Base-by-base conservation (phyloP, 805 yeast species). In the Wickerhamiella siamensis region DNA sequence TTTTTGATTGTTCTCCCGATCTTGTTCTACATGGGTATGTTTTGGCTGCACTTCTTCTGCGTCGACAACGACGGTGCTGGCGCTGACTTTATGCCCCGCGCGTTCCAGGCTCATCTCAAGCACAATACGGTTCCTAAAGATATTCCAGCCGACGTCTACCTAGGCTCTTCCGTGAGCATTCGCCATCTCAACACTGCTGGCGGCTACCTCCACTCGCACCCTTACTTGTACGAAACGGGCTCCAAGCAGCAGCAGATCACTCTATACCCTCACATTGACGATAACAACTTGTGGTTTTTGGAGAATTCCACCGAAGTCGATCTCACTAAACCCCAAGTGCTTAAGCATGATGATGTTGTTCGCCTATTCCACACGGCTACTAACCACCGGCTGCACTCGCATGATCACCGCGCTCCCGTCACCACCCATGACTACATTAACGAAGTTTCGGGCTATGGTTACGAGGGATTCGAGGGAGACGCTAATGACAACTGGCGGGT, bases 171-270 rank as follows among this genome's bases (percentile, higher is more conserved):
- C 0, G 68, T 88, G 19, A 72, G 82, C 16, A 48, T 88, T 26
- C 77, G 88, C 48, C 95, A 88, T 58, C 55, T 62, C 21, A 69
- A 72, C 42, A 74, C 83, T 1, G 55, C 75, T 41, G 94, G 91
- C 17, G 78, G 78, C 1, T 88, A 83, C 57, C 63, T 88, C 47
- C 94, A 84, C 58, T 81, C 97, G 2, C 96, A 87, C 58, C 56
- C 61, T 17, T 72, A 66, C 39, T 62, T 63, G 33, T 91, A 87
- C 59, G 97, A 97, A 32, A 67, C 86, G 51, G 79, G 97, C 58
- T 91, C 91, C 56, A 95, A 87, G 46, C 96, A 91, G 45, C 97
- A 91, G 66, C 95, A 87, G 64, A 94, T 91, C 36, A 86, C 96
- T 3, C 79, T 83, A 52, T 62, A 66, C 44, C 67, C 66, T 38